phyloP scores from a whole-genome alignment of 2,329 filamentous ascomycete genomes.

The Ophiostoma ips region DNA sequence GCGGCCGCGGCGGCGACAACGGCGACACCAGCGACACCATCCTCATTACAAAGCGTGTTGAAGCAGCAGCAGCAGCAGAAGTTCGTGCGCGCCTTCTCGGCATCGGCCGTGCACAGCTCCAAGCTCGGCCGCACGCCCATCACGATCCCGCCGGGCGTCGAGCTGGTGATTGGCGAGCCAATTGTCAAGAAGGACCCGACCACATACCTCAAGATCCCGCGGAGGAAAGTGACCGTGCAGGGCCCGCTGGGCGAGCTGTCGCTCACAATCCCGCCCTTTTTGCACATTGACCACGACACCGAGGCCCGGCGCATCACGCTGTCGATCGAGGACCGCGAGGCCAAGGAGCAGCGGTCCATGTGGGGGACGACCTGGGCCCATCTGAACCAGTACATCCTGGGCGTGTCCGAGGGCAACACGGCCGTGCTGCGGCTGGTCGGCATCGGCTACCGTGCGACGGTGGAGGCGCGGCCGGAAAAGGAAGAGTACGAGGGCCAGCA shows the following conservation, averaged over 20 bases:
- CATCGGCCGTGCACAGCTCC: slow-evolving; percentile 50
- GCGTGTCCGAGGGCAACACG: slow-evolving; percentile 91
- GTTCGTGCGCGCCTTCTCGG: slow-evolving; percentile 44
- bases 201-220: slow-evolving; percentile 46
- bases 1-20: slow-evolving; percentile 16
- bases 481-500: slow-evolving; percentile 69
- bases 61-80: neutral
- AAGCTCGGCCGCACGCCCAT: slow-evolving; percentile 77
- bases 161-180: slow-evolving; percentile 55
- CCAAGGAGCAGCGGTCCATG: slow-evolving; percentile 77
- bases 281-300: slow-evolving; percentile 56
- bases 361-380: slow-evolving; percentile 92
- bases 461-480: slow-evolving; percentile 63
- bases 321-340: slow-evolving; percentile 51
- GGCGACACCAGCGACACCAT: slow-evolving; percentile 26
- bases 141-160: slow-evolving; percentile 71
- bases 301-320: slow-evolving; percentile 50
- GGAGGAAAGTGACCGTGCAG: slow-evolving; percentile 57
- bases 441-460: slow-evolving; percentile 82
- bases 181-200: slow-evolving; percentile 38
- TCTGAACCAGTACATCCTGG: slow-evolving; percentile 78
- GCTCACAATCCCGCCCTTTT: slow-evolving; percentile 65
- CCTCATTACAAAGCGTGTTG: neutral
- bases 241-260: slow-evolving; percentile 72
- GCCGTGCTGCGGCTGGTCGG: slow-evolving; percentile 86